Evolutionary conservation across 2,329 filamentous ascomycete species (phyloP).

Genomic region (Akanthomyces dipterigenus): DNA sequence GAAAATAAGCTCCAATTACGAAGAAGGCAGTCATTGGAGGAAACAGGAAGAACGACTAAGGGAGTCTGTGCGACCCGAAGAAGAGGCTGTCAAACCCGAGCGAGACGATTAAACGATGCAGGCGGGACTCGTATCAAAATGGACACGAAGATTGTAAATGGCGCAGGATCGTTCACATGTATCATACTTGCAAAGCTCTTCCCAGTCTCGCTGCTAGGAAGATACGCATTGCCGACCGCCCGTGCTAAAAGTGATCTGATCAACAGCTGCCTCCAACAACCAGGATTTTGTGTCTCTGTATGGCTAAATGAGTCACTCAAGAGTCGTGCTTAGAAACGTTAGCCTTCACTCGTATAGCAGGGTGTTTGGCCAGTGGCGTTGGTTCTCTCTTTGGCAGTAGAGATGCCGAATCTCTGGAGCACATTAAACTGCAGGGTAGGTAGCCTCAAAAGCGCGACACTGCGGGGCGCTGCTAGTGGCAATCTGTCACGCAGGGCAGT

Average conservation of each 20-base stretch:
- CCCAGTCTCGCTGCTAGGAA: background rate
- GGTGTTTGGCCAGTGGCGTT: no score
- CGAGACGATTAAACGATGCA: conserved; percentile 13
- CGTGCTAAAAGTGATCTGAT: no score
- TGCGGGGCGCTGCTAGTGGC: background rate
- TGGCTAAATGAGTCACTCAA: no score
- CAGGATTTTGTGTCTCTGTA: no score
- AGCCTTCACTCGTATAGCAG: no score
- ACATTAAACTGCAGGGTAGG: conserved; percentile 2
- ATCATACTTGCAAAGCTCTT: background rate
- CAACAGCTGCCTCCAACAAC: no score
- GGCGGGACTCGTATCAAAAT: background rate
- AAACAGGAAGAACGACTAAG: conserved; percentile 67
- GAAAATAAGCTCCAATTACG: conserved; percentile 78
- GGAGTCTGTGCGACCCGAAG: conserved; percentile 35
- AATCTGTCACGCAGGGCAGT: no score
- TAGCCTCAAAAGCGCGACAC: background rate
- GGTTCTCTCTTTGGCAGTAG: background rate
- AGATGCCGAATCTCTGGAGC: no score
- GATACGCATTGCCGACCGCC: no score
- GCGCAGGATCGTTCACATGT: background rate
- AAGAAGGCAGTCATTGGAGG: conserved; percentile 81
- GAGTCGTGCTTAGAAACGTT: no score
- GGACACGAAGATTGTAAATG: background rate
- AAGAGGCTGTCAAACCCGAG: conserved; percentile 20